Evolutionary conservation across 2,329 filamentous ascomycete species (phyloP).

Genomic region (Cordyceps cateniannulata): DNA sequence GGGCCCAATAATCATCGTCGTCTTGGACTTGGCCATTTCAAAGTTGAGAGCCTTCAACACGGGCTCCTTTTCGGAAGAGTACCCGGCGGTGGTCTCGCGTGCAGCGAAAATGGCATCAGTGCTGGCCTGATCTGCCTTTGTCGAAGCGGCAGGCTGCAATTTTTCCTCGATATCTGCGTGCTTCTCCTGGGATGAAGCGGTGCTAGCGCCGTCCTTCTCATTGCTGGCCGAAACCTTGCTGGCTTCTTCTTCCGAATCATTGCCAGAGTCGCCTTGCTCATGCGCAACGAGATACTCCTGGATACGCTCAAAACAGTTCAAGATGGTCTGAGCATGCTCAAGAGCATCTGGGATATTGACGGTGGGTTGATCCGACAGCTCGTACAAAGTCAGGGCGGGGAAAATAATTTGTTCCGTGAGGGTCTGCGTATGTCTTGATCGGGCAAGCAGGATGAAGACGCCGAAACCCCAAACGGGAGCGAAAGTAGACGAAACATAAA

Average conservation of each 20-base stretch:
- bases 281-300: conserved; percentile 17
- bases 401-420: conserved; percentile 18
- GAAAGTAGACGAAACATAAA: conserved; percentile 14
- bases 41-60: conserved; percentile 13
- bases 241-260: background rate
- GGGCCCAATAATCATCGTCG: conserved; percentile 19
- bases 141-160: background rate
- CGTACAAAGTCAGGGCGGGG: conserved; percentile 17
- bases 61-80: conserved; percentile 7
- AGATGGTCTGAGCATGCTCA: conserved; percentile 18
- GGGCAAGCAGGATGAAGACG: conserved; percentile 15
- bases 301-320: conserved; percentile 18
- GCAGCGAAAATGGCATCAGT: background rate
- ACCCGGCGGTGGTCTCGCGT: conserved; percentile 11
- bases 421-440: conserved; percentile 10
- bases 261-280: conserved; percentile 13
- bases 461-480: conserved; percentile 19
- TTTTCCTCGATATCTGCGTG: background rate
- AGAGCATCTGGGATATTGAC: conserved; percentile 16
- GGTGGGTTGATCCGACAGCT: conserved; percentile 18
- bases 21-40: conserved; percentile 15
- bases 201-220: background rate
- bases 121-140: background rate
- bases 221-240: background rate
- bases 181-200: background rate